Evolutionary conservation across 2,329 filamentous ascomycete species (phyloP).

Genomic region (Exophiala sideris): DNA sequence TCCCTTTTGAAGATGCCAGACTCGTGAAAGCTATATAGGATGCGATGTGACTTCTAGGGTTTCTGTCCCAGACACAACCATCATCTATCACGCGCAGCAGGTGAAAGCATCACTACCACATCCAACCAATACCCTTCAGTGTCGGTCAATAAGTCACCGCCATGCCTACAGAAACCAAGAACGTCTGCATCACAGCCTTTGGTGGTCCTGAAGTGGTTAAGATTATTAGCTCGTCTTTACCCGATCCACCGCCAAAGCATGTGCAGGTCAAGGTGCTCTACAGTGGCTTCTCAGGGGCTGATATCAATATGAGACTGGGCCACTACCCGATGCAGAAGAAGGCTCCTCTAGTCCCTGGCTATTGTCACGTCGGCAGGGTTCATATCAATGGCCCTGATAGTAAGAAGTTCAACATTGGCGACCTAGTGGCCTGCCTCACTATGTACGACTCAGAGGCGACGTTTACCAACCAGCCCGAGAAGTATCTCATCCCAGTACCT

Average conservation of each 20-base stretch:
- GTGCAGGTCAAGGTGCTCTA: slow-evolving; percentile 50
- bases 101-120: too few relatives aligned
- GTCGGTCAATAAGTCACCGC: not conserved
- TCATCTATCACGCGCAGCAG: too few relatives aligned
- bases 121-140: too few relatives aligned
- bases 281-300: slow-evolving; percentile 47
- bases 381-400: slow-evolving; percentile 37
- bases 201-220: slow-evolving; percentile 41
- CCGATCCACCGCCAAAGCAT: slow-evolving; percentile 42
- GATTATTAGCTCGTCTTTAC: slow-evolving; percentile 36
- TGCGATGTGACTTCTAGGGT: too few relatives aligned
- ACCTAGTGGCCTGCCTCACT: slow-evolving; percentile 32
- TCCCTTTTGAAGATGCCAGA: too few relatives aligned
- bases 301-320: slow-evolving; percentile 51
- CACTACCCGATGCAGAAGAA: slow-evolving; percentile 46
- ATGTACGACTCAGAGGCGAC: slow-evolving; percentile 40
- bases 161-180: slow-evolving; percentile 37
- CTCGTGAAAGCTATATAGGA: too few relatives aligned
- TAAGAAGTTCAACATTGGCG: slow-evolving; percentile 29
- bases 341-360: slow-evolving; percentile 50
- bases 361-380: slow-evolving; percentile 47
- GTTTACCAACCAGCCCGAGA: slow-evolving; percentile 47
- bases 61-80: too few relatives aligned
- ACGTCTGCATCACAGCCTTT: slow-evolving; percentile 44
- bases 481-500: slow-evolving; percentile 45